Conservation (phyloP, 257 asterid species). For the Petunia secreta region DNA sequence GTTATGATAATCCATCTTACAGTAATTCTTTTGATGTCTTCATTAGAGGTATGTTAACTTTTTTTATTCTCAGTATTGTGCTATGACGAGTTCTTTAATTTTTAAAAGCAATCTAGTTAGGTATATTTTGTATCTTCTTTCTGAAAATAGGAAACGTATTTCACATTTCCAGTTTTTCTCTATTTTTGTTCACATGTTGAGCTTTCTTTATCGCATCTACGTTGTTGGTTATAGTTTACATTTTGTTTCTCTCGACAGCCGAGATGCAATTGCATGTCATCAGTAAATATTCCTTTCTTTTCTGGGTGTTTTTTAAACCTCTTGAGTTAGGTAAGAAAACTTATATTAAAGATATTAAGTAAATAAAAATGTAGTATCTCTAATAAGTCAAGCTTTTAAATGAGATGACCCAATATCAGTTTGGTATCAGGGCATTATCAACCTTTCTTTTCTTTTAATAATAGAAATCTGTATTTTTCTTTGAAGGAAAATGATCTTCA, state of each 20-base stretch:
- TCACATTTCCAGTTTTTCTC: neutral
- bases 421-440: neutral
- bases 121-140: neutral
- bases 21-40: slow-evolving; percentile 93
- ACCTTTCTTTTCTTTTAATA: neutral
- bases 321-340: neutral
- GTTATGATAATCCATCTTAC: slow-evolving; percentile 58
- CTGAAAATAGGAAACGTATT: neutral
- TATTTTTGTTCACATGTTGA: neutral
- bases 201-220: neutral
- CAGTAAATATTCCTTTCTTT: neutral
- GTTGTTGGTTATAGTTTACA: neutral
- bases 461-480: neutral
- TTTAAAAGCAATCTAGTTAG: neutral
- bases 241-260: neutral
- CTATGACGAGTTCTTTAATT: neutral
- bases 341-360: neutral
- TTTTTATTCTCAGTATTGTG: neutral
- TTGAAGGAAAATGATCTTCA: neutral
- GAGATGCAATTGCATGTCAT: neutral
- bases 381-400: neutral
- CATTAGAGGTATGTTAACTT: slow-evolving; percentile 58
- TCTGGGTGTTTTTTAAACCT: neutral
- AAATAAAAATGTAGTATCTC: neutral
- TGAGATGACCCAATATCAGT: neutral